Base-by-base conservation (phyloP, 2,329 filamentous ascomycete species). In the Cercospora sp. region DNA sequence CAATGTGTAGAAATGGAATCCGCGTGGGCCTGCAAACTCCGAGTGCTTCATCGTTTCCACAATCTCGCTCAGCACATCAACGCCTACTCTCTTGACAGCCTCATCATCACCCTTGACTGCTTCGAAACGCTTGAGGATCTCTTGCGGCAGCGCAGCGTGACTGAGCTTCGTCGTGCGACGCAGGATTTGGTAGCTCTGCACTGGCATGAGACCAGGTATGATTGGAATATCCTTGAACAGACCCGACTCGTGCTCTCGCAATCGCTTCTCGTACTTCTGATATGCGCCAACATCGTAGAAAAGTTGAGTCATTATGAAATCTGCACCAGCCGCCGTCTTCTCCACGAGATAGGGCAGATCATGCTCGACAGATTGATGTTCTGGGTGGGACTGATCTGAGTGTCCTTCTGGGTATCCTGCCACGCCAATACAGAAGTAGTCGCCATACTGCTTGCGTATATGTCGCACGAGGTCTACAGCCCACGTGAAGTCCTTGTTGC, bases 271-370 rank as follows among this genome's bases (percentile, higher is more conserved):
- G 76, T 96, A 98, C 37, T 84, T 84, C 65, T 89, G 86, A 78
- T 96, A 99, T 18, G 92, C 92, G 3, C 91, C 85, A 26, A 93
- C 86, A 77, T 98, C 93, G 80, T 97, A 99, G 81, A 97, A 98
- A 8, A 99, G 85, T 80, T 99, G 95, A 0, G 95, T 98, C 92
- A 99, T 97, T 80, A 99, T 91, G 77, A 99, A 99, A 81, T 98
- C 94, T 61, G 94, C 95, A 1, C 95, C 95, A 3, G 95, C 95
- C 74, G 90, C 85, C 0, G 90, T 91, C 85, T 99, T 99, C 73
- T 97, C 93, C 10, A 97, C 88, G 64, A 99, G 84, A 76, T 91
- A 97, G 0, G 94, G 92, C 68, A 99, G 81, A 80, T 99, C 95
- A 63, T 83, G 82, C 65, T 80, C 78, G 0, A 86, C 84, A 73